Conservation (phyloP, 2,329 filamentous ascomycete genomes). For the Sporothrix schenckii region DNA sequence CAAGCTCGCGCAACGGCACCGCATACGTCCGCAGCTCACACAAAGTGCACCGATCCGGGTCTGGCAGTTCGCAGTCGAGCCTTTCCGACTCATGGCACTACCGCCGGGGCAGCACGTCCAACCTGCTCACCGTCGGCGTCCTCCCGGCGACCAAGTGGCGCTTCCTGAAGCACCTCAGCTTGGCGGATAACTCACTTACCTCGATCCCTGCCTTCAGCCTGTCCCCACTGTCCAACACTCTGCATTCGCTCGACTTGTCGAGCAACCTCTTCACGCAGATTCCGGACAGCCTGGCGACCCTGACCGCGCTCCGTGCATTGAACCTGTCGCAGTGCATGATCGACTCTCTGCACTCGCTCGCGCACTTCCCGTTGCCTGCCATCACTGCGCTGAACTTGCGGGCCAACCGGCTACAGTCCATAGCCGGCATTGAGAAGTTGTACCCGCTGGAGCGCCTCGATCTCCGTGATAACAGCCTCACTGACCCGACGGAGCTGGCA, state of each 20-base stretch:
- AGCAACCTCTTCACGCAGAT: slow-evolving; percentile 93
- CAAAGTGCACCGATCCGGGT: slow-evolving; percentile 83
- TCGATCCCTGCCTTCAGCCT: slow-evolving; percentile 75
- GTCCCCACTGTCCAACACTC: slow-evolving; percentile 78
- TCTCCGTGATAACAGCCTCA: slow-evolving; percentile 83
- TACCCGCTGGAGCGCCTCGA: slow-evolving; percentile 88
- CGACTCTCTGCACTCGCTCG: slow-evolving; percentile 84
- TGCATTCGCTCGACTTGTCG: slow-evolving; percentile 91
- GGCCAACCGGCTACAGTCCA: slow-evolving; percentile 80
- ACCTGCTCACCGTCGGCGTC: slow-evolving; percentile 70
- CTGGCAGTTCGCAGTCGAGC: slow-evolving; percentile 88
- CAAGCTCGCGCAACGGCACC: slow-evolving; percentile 72
- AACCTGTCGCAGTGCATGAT: slow-evolving; percentile 99
- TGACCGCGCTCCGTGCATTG: slow-evolving; percentile 85
- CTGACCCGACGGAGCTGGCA: slow-evolving; percentile 89
- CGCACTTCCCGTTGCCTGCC: slow-evolving; percentile 82
- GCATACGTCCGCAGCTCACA: slow-evolving; percentile 65
- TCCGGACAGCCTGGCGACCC: slow-evolving; percentile 82
- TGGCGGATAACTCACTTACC: slow-evolving; percentile 89
- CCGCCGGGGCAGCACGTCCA: slow-evolving; percentile 74
- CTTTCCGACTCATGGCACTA: slow-evolving; percentile 67
- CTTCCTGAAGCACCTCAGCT: slow-evolving; percentile 86
- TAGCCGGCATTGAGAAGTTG: slow-evolving; percentile 87
- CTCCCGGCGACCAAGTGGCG: slow-evolving; percentile 90
- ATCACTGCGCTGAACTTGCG: slow-evolving; percentile 92